Base-by-base conservation (phyloP, 208 protist species). In the Acanthamoeba triangularis region DNA sequence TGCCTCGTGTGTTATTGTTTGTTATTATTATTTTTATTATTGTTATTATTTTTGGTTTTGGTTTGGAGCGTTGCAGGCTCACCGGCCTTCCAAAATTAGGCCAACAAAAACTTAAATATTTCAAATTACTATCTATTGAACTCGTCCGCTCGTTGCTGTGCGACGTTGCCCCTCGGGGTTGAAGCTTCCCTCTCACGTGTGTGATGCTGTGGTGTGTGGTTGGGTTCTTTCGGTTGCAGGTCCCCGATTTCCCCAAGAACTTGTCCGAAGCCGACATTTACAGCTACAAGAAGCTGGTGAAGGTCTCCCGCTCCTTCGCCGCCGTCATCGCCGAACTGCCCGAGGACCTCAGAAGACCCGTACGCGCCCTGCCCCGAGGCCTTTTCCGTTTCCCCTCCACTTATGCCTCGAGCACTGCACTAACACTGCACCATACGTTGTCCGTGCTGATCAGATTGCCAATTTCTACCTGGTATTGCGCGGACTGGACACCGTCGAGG, bases 401-500 rank as follows among this genome's bases (percentile, higher is more conserved):
- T 28, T 5, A 28, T 67, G 52, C 16, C 52, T 41, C 37, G 3
- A 41, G 37, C 61, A n/a, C n/a, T n/a, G n/a, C 37, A 41, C 37
- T 41, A 41, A 41, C 37, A 41, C 37, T 3, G 37, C 3, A 41
- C 37, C 37, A 41, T 3, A 41, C 37, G 37, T 41, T 41, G 2
- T 3, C 1, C 56, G 5, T 63, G 18, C 44, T 63, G 80, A 90
- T 90, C 44, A 90, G 80, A 90, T 90, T 41, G 44, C 49, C 80
- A 90, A 90, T 30, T 90, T 90, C 44, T 90, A 63, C 80, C 23
- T 90, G 54, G 80, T 90, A 0, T 13, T 90, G 41, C 44, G 80
- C 1, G 80, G 80, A 61, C 41, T 90, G 28, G 80, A 90, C 25
- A 90, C 80, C 18, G 47, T 90, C 25, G 80, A 90, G 37, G 80